Conservation (phyloP, 768 basidiomycete species). For the Amyloporia xantha region DNA sequence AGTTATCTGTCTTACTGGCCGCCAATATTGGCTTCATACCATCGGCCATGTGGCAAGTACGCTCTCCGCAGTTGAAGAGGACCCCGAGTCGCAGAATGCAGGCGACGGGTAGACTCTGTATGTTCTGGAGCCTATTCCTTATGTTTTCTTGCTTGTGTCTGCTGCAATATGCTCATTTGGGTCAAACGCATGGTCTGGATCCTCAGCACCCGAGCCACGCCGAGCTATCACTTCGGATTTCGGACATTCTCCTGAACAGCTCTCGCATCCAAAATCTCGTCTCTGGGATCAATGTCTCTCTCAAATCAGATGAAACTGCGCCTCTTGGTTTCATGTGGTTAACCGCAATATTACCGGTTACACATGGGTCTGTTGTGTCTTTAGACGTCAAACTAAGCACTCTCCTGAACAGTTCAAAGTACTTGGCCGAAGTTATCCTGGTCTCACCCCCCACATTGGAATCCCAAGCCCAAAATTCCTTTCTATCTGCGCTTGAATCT, state of each 20-base stretch:
- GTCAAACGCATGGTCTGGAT: background rate
- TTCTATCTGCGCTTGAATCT: slow-evolving; percentile 28
- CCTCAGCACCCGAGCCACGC: background rate
- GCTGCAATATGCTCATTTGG: background rate
- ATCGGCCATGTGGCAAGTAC: background rate
- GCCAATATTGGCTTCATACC: background rate
- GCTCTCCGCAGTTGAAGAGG: background rate
- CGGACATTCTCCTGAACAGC: background rate
- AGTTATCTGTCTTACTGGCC: too few species aligned
- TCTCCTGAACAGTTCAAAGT: slow-evolving; percentile 30
- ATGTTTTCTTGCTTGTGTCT: background rate
- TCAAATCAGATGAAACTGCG: too few species aligned
- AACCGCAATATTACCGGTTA: slow-evolving; percentile 38
- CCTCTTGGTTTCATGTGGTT: background rate
- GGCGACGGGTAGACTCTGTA: background rate
- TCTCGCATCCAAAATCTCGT: too few species aligned
- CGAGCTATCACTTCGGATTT: background rate
- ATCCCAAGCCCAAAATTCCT: slow-evolving; percentile 26
- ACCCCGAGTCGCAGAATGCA: background rate
- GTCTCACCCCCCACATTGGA: slow-evolving; percentile 36
- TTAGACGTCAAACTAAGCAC: slow-evolving; percentile 31
- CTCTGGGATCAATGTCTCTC: too few species aligned
- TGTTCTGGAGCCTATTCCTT: background rate
- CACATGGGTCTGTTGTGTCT: slow-evolving; percentile 25
- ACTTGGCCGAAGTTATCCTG: slow-evolving; percentile 41